Percentiles rank a stretch among this genome's conserved stretches.
These are phyloP conservation scores for Populus alba DNA, from an alignment of 345 rosid species.

Conservation along the genomic window DNA sequence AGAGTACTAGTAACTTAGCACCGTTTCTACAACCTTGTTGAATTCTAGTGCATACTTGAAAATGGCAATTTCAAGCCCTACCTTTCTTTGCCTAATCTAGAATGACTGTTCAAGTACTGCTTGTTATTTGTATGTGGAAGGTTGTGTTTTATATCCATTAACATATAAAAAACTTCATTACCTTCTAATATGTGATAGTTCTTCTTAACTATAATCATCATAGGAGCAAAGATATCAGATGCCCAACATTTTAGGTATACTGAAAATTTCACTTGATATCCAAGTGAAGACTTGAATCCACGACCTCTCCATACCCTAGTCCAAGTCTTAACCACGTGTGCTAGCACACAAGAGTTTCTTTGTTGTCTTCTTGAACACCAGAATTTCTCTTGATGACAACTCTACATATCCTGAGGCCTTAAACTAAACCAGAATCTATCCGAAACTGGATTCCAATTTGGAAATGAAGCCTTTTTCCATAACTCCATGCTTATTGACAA, in stretches of 20 bases:
- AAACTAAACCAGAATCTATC: neutral
- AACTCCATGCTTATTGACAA: neutral
- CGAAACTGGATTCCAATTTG: conserved; percentile 5
- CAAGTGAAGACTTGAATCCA: neutral
- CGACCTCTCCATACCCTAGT: neutral
- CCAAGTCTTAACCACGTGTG: neutral
- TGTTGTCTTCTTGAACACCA: neutral
- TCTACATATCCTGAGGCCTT: neutral
- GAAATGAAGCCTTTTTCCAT: neutral
- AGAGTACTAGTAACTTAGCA: neutral
- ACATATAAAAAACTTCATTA: neutral
- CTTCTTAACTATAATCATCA: neutral
- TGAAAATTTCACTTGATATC: neutral
- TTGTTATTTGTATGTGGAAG: neutral
- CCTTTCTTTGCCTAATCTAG: neutral
- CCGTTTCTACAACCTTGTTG: neutral
- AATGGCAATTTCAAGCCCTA: neutral
- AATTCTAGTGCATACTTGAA: neutral
- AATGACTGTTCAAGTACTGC: neutral
- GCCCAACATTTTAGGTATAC: neutral
- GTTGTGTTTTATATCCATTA: neutral
- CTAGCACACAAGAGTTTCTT: neutral
- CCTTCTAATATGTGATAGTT: neutral
- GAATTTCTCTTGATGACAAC: neutral
- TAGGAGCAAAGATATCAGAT: neutral